phyloP scores from a whole-genome alignment of 495 filamentous ascomycete species.

The Hyaloscypha bicolor region DNA sequence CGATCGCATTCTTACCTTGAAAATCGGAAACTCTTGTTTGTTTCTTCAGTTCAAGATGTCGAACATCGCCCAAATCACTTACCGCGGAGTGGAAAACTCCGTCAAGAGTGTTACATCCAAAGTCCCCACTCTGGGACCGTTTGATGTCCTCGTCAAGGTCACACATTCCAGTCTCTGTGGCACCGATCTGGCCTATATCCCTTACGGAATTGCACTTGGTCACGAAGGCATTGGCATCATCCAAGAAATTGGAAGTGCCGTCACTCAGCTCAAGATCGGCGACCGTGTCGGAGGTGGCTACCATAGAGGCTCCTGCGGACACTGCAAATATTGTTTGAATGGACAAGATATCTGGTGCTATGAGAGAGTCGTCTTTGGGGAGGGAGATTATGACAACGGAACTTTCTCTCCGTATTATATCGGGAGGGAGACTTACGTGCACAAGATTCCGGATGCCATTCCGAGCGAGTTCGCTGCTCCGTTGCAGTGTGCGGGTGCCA shows the following conservation, averaged over 20 bases:
- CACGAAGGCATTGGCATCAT: slow-evolving; percentile 49
- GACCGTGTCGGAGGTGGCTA: slow-evolving; percentile 48
- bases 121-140: slow-evolving; percentile 7
- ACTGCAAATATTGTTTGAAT: slow-evolving; percentile 19
- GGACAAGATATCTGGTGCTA: slow-evolving; percentile 23
- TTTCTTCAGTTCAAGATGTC: too few species aligned
- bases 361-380: slow-evolving; percentile 14
- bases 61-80: not conserved
- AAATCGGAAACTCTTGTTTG: too few species aligned
- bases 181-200: slow-evolving; percentile 42
- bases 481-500: slow-evolving; percentile 58
- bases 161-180: slow-evolving; percentile 50
- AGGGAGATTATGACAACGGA: slow-evolving; percentile 1
- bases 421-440: slow-evolving; percentile 15
- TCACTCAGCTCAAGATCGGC: slow-evolving; percentile 35
- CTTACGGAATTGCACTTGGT: slow-evolving; percentile 42
- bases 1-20: too few species aligned
- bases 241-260: slow-evolving; percentile 37
- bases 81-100: slow-evolving; percentile 10
- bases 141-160: slow-evolving; percentile 47
- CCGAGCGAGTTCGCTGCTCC: slow-evolving; percentile 57
- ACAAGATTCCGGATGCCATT: slow-evolving; percentile 55
- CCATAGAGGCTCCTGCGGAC: slow-evolving; percentile 13
- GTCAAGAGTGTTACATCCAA: slow-evolving; percentile 13
- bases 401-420: slow-evolving; percentile 17